These are phyloP conservation scores for Carex kokanica DNA, from an alignment of 176 grass and related monocot genomes.

Conservation along the genomic window DNA sequence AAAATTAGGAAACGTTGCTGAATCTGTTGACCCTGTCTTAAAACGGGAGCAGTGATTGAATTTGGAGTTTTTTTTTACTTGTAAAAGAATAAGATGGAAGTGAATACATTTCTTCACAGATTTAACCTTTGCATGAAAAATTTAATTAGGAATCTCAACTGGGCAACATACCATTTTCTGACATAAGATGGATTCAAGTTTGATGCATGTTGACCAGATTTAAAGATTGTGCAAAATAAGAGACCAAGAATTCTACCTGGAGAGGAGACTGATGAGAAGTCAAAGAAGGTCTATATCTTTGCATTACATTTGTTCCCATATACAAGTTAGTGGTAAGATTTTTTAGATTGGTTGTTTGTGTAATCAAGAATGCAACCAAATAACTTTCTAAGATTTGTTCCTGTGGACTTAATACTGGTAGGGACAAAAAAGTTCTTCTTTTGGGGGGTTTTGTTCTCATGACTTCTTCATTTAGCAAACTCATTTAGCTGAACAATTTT, in stretches of 20 bases:
- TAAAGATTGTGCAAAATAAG: constrained; percentile 49
- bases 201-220: constrained; percentile 48
- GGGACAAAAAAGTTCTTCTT: not conserved
- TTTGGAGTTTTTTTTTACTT: not conserved
- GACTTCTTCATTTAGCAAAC: not conserved
- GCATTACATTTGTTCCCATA: constrained; percentile 9
- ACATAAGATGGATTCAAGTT: constrained; percentile 30
- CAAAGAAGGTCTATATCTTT: constrained; percentile 61
- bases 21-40: not conserved
- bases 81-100: not conserved
- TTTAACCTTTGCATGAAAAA: not conserved
- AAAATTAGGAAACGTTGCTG: not conserved
- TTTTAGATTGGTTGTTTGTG: not conserved
- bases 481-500: not conserved
- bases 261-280: constrained; percentile 63
- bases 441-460: not conserved
- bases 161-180: not conserved
- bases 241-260: constrained; percentile 70
- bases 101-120: not conserved
- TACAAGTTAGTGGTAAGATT: not conserved
- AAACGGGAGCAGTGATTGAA: not conserved
- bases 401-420: not conserved
- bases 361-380: not conserved
- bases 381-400: no score
- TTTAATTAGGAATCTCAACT: not conserved